A percentile compares a stretch with the other conserved stretches of the same genome.
Conservation (phyloP, 768 basidiomycete genomes). For the Tylopilus subfusipes region DNA sequence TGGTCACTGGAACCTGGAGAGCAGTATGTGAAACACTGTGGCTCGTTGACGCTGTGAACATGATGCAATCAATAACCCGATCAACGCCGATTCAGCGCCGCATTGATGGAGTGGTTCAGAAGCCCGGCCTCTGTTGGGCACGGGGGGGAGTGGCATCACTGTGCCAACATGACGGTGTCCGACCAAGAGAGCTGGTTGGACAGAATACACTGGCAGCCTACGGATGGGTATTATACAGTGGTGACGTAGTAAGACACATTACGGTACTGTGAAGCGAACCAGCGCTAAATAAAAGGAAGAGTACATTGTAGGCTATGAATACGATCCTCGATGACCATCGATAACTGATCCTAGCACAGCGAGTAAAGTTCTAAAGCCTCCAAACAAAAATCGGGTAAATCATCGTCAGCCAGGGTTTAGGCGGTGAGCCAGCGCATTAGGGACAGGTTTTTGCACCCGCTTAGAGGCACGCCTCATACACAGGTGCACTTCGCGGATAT, state of each 20-base stretch:
- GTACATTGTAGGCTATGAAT: not conserved
- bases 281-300: not conserved
- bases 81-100: conserved; percentile 16
- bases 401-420: not conserved
- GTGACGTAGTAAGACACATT: too few species aligned
- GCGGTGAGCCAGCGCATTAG: not conserved
- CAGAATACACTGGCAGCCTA: too few species aligned
- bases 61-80: conserved; percentile 15
- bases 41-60: not conserved
- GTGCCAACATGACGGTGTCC: not conserved
- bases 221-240: too few species aligned
- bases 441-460: not conserved
- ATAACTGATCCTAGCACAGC: too few species aligned
- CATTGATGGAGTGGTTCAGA: conserved; percentile 1
- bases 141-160: not conserved
- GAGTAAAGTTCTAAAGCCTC: not conserved
- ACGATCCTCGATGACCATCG: not conserved
- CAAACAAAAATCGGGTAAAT: not conserved
- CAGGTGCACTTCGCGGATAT: conserved; percentile 16
- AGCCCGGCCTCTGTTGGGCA: not conserved
- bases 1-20: not conserved
- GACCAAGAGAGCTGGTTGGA: too few species aligned
- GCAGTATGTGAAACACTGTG: not conserved
- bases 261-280: not conserved
- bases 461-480: conserved; percentile 3